phyloP scores from a whole-genome alignment of 345 rosid genomes.

The Anastatica hierochuntica region DNA sequence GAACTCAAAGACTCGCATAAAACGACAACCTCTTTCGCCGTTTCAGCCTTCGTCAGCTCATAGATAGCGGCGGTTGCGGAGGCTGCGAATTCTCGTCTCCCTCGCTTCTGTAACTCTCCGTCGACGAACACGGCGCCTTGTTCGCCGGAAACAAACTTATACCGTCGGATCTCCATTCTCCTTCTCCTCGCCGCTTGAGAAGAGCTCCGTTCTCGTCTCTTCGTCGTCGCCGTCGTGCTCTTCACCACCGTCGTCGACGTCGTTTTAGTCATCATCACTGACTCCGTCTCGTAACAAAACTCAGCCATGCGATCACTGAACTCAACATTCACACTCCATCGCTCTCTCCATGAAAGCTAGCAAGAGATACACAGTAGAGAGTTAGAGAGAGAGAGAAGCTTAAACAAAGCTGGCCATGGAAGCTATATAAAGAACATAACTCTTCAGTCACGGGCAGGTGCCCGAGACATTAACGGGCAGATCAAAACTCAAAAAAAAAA shows the following conservation, averaged over 20 bases:
- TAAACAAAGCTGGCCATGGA: constrained; percentile 14
- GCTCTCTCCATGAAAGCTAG: no score
- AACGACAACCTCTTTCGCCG: constrained; percentile 19
- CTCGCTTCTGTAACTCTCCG: constrained; percentile 27
- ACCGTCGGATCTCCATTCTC: constrained; percentile 66
- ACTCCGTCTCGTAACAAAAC: constrained; percentile 36
- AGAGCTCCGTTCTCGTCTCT: constrained; percentile 30
- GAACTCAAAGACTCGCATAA: constrained; percentile 20
- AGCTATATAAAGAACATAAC: constrained; percentile 14
- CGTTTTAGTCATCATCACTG: constrained; percentile 4
- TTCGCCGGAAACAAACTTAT: constrained; percentile 36
- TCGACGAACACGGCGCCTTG: constrained; percentile 1
- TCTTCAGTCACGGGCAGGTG: constrained; percentile 18
- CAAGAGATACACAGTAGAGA: no score
- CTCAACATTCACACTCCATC: constrained; percentile 15
- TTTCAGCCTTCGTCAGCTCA: background rate
- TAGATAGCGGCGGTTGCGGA: background rate
- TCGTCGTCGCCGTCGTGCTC: constrained; percentile 27
- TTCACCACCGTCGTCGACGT: constrained; percentile 27
- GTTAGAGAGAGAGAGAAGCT: constrained; percentile 23
- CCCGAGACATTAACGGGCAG: constrained; percentile 20
- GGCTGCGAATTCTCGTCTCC: constrained; percentile 8
- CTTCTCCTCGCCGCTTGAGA: constrained; percentile 49
- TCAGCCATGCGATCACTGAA: constrained; percentile 42
- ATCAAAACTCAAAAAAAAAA: no score